Base-by-base conservation (phyloP, 805 yeast species). In the Wickerhamiella kurtzmanii region DNA sequence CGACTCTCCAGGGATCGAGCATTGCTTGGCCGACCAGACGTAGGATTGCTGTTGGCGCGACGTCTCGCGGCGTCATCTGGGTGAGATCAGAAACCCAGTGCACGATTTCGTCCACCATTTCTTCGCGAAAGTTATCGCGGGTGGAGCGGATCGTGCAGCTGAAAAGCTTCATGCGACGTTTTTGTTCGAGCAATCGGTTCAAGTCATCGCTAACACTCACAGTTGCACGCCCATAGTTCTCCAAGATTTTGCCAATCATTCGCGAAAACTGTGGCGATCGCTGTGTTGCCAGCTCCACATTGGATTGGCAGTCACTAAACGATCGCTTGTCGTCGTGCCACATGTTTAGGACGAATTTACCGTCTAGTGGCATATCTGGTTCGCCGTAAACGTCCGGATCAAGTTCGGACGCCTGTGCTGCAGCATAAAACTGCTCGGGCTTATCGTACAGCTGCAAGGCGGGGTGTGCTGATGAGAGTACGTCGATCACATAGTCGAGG, bases 291-390 rank as follows among this genome's bases (percentile, higher is more conserved):
- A 71, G 59, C 43, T 74, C 69, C 5, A 86, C 75, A 35, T 83
- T 62, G 45, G 76, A 79, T 2, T 77, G 74, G 0, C 88, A 87
- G 57, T 86, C 94, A 47, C 77, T 68, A 53, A 73, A 77, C 47
- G 87, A 89, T 48, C 82, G 78, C 35, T 75, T 71, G 55, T 81
- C 92, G 58, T 86, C 95, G 55, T 87, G 85, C 71, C 84, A 85
- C 2, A 82, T 64, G 28, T 77, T 62, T 22, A 86, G 64, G 21
- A 69, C 75, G 63, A 69, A 84, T 50, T 70, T 70, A 9, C 41
- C 41, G 19, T 38, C 41, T 8, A 77, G 68, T 22, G 72, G 69
- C 46, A 58, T 56, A 45, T 71, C 76, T 2, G 58, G 59, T 2
- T 61, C 70, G 1, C 66, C 68, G 54, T 82, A 82, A 22, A 64